phyloP scores from a whole-genome alignment of 805 yeast species.

The Wickerhamiella azyma region DNA sequence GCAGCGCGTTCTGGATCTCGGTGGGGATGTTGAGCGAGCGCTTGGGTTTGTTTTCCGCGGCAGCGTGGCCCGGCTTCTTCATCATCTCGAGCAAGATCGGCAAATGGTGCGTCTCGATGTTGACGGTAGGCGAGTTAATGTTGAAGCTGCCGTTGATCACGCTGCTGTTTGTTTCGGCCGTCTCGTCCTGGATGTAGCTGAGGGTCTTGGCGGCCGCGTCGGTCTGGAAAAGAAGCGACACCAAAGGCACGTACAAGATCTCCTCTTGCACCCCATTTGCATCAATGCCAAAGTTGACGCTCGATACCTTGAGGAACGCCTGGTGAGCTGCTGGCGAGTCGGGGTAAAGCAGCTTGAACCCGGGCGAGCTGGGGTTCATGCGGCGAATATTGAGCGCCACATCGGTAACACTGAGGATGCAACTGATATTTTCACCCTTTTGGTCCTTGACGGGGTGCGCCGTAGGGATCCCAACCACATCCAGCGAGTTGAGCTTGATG shows the following conservation, averaged over 20 bases:
- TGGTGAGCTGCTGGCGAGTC: conserved; percentile 29
- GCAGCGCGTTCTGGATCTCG: conserved; percentile 15
- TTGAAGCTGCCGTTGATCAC: conserved; percentile 14
- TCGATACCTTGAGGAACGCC: conserved; percentile 24
- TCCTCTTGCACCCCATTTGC: conserved; percentile 25
- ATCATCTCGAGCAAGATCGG: conserved; percentile 22
- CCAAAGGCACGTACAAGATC: conserved; percentile 28
- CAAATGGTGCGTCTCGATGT: conserved; percentile 26
- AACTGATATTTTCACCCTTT: conserved; percentile 10
- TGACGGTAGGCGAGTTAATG: conserved; percentile 28
- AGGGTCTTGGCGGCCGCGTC: conserved; percentile 27
- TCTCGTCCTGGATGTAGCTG: conserved; percentile 20
- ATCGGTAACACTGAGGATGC: conserved; percentile 25
- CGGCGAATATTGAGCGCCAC: conserved; percentile 27
- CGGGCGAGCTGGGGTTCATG: conserved; percentile 28
- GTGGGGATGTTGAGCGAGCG: conserved; percentile 1
- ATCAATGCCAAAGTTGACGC: conserved; percentile 26
- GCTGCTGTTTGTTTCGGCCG: conserved; percentile 17
- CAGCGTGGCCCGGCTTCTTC: neutral
- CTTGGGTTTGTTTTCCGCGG: neutral
- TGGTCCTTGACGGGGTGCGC: conserved; percentile 8
- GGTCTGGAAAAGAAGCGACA: conserved; percentile 25
- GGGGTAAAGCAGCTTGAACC: conserved; percentile 27
- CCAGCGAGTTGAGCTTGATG: conserved; percentile 24
- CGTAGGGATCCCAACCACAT: conserved; percentile 22